Percentiles rank a stretch among this genome's conserved stretches.
phyloP scores from a whole-genome alignment of 441 rosid genomes.

The Erysimum cheiri region DNA sequence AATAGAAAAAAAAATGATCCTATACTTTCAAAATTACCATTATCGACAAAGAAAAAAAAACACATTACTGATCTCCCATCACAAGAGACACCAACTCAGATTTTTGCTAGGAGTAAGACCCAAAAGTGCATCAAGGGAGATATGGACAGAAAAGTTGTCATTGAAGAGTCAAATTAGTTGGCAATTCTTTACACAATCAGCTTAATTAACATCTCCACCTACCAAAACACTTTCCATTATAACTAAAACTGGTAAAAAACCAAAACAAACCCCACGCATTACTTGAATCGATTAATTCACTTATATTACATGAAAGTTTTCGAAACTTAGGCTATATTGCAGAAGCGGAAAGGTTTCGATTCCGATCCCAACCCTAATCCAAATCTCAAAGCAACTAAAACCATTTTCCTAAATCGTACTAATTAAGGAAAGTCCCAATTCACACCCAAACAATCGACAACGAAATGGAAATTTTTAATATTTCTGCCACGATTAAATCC shows the following conservation, averaged over 20 bases:
- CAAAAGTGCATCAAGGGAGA: conserved; percentile 11
- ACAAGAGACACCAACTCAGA: conserved; percentile 18
- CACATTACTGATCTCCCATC: background rate
- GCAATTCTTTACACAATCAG: background rate
- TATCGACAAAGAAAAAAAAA: background rate
- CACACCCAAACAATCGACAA: conserved; percentile 20
- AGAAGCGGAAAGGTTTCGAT: conserved; percentile 30
- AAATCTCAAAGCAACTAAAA: conserved; percentile 20
- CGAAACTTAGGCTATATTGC: conserved; percentile 18
- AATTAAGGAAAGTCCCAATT: conserved; percentile 28
- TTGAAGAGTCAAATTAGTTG: background rate
- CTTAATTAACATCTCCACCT: conserved; percentile 30
- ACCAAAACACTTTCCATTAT: conserved; percentile 22
- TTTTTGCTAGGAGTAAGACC: background rate
- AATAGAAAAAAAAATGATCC: background rate
- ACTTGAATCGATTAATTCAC: conserved; percentile 16
- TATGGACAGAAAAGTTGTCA: background rate
- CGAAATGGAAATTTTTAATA: background rate
- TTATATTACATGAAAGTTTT: background rate
- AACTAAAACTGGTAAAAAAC: conserved; percentile 19
- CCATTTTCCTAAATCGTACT: conserved; percentile 13
- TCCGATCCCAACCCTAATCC: conserved; percentile 17
- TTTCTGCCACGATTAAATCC: conserved; percentile 9
- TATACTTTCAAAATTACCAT: background rate
- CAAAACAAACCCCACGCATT: conserved; percentile 13